These are phyloP conservation scores for Lachancea meyersii DNA, from an alignment of 805 yeast species.

Conservation along the genomic window DNA sequence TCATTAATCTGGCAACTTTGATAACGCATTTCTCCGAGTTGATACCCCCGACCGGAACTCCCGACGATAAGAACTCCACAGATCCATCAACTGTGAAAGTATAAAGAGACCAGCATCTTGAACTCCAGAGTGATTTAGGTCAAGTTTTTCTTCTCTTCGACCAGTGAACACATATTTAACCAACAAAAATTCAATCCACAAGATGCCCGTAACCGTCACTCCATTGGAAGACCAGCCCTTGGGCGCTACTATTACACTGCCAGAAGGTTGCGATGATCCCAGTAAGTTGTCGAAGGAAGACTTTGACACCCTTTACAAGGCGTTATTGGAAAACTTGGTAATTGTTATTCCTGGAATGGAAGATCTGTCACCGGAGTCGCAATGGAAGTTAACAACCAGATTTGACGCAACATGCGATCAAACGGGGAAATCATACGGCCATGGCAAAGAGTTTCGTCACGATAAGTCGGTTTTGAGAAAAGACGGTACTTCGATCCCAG, in stretches of 20 bases:
- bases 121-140: not conserved
- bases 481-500: conserved; percentile 75
- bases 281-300: conserved; percentile 58
- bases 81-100: not conserved
- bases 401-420: conserved; percentile 63
- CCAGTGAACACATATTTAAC: too few species aligned
- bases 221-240: conserved; percentile 37
- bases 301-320: conserved; percentile 53
- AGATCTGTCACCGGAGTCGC: conserved; percentile 65
- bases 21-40: conserved; percentile 5
- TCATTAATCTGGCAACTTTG: not conserved
- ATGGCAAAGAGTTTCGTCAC: conserved; percentile 70
- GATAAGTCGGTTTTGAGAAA: conserved; percentile 62
- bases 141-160: not conserved
- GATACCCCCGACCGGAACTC: conserved; percentile 3
- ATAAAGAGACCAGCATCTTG: not conserved
- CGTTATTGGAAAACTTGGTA: conserved; percentile 63
- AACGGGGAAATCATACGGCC: conserved; percentile 65
- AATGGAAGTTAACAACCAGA: conserved; percentile 66
- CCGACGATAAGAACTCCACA: not conserved
- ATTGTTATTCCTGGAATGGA: conserved; percentile 68
- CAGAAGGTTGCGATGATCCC: conserved; percentile 70
- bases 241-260: conserved; percentile 65
- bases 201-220: conserved; percentile 18
- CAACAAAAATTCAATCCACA: not conserved